Percentiles rank a stretch among this genome's conserved stretches.
Evolutionary conservation across 768 basidiomycete species (phyloP).

Genomic region (Erythrobasidium yunnanense): DNA sequence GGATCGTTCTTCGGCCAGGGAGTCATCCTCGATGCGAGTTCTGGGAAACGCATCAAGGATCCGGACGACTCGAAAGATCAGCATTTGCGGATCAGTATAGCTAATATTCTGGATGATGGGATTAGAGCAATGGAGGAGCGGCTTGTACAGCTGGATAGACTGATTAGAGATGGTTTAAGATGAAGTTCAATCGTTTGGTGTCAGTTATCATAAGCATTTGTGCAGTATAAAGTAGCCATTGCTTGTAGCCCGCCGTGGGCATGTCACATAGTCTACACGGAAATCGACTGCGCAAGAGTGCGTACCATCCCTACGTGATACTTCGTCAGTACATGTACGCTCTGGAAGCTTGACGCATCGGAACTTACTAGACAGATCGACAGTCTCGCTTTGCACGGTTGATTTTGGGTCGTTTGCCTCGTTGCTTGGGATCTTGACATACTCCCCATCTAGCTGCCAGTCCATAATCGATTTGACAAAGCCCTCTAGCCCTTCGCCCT

Average conservation of each 20-base stretch:
- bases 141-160: neutral
- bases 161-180: conserved; percentile 6
- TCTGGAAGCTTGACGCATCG: no score
- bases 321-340: neutral
- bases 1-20: conserved; percentile 16
- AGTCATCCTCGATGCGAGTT: neutral
- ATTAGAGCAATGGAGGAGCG: conserved; percentile 2
- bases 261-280: neutral
- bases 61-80: neutral
- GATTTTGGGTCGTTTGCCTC: conserved; percentile 34
- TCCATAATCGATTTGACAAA: neutral
- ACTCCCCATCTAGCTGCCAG: conserved; percentile 28
- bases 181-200: no score
- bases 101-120: conserved; percentile 18
- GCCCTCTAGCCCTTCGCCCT: conserved; percentile 1
- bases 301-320: neutral
- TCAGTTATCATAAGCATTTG: no score
- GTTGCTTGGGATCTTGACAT: conserved; percentile 32
- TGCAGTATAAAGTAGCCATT: no score
- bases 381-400: conserved; percentile 33
- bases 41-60: neutral
- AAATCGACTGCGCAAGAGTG: conserved; percentile 9
- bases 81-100: conserved; percentile 21
- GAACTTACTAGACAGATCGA: conserved; percentile 35
- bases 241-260: no score